A percentile compares a stretch with the other conserved stretches of the same genome.
Evolutionary conservation across 495 filamentous ascomycete genomes (phyloP).

Genomic region (Aspergillus asperescens): DNA sequence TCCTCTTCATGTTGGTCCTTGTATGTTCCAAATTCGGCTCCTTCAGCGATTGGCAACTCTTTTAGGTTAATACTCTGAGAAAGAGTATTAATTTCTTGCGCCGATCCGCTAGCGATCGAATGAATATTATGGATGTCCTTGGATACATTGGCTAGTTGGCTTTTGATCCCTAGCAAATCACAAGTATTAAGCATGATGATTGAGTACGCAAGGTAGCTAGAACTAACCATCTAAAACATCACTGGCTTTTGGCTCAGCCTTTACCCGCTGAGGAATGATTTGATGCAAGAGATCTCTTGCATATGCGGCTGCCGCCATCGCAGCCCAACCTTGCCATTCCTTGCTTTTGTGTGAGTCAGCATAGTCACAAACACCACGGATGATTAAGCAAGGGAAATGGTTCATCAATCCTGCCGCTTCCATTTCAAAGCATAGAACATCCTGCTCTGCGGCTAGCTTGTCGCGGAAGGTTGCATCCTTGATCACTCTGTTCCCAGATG

Average conservation of each 20-base stretch:
- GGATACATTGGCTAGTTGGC: neutral
- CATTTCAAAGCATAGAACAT: conserved; percentile 25
- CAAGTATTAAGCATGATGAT: neutral
- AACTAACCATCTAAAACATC: conserved; percentile 1
- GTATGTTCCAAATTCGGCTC: neutral
- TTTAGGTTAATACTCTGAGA: neutral
- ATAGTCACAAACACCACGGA: conserved; percentile 3
- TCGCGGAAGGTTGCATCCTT: conserved; percentile 21
- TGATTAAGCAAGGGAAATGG: conserved; percentile 1
- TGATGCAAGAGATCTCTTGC: conserved; percentile 11
- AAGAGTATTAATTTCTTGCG: neutral
- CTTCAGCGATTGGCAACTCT: neutral
- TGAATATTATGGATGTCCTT: neutral
- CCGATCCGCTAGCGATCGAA: neutral
- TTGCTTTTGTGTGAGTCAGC: conserved; percentile 1
- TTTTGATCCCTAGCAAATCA: neutral
- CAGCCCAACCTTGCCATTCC: conserved; percentile 12
- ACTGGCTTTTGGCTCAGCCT: neutral
- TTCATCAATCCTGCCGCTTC: neutral
- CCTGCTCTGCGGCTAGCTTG: conserved; percentile 29
- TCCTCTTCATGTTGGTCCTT: neutral
- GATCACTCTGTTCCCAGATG: conserved; percentile 19
- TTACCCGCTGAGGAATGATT: conserved; percentile 4
- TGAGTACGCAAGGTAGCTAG: neutral
- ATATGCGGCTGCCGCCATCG: conserved; percentile 29